A percentile compares a stretch with the other conserved stretches of the same genome.
Conservation (phyloP, 805 yeast genomes). For the Priceomyces melissophilus region DNA sequence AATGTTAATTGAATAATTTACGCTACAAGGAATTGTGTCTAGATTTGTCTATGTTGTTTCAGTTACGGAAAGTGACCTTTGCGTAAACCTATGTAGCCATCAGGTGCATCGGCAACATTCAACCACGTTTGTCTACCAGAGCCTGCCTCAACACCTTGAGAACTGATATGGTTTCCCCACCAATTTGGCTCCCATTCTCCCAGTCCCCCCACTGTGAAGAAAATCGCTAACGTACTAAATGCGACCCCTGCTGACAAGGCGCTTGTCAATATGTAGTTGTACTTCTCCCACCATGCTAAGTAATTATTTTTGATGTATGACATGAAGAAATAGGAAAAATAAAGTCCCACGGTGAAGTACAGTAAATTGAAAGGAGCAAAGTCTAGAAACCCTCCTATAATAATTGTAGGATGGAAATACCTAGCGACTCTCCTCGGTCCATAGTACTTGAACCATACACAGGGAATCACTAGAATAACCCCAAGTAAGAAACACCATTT, state of each 20-base stretch:
- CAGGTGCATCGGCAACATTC: constrained; percentile 26
- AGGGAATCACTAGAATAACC: constrained; percentile 32
- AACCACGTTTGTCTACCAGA: constrained; percentile 26
- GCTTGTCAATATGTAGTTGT: constrained; percentile 60
- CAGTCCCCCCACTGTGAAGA: constrained; percentile 50
- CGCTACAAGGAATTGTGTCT: too few relatives aligned
- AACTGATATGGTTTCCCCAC: constrained; percentile 58
- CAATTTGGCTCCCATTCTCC: constrained; percentile 43
- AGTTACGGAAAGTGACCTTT: constrained; percentile 24
- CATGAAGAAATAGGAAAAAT: constrained; percentile 55
- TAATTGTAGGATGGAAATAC: constrained; percentile 52
- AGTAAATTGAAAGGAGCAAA: constrained; percentile 52
- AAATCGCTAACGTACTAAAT: constrained; percentile 54
- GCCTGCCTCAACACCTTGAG: constrained; percentile 37
- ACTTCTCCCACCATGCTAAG: constrained; percentile 67
- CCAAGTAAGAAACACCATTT: constrained; percentile 63
- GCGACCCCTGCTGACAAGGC: constrained; percentile 64
- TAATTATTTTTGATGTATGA: constrained; percentile 48
- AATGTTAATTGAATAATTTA: too few relatives aligned
- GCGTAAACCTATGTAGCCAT: constrained; percentile 30
- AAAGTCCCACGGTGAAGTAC: constrained; percentile 59
- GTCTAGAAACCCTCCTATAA: constrained; percentile 47
- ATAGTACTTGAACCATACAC: constrained; percentile 31
- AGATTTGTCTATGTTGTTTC: too few relatives aligned
- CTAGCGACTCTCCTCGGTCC: constrained; percentile 32